These are phyloP conservation scores for Porcisia hertigi DNA, from an alignment of 208 protist species.

Conservation along the genomic window DNA sequence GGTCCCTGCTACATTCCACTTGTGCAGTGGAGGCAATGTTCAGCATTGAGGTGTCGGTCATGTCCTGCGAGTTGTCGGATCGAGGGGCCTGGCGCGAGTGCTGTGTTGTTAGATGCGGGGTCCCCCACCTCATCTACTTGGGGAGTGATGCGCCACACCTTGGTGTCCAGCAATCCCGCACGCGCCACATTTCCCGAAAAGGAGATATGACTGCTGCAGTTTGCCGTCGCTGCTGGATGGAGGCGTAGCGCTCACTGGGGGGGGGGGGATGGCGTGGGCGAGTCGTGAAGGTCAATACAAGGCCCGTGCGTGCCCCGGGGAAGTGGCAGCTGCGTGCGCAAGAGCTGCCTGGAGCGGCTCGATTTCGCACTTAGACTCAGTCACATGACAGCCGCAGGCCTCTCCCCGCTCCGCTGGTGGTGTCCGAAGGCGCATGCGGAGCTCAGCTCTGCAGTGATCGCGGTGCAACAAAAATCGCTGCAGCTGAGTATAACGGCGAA, in stretches of 20 bases:
- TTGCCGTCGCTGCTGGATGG: neutral
- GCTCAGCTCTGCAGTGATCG: conserved; percentile 18
- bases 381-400: neutral
- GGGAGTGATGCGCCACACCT: neutral
- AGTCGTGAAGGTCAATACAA: neutral
- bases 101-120: neutral
- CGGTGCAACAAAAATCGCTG: conserved; percentile 19
- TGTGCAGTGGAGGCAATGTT: neutral
- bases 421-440: conserved; percentile 17
- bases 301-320: neutral
- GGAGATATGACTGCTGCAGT: neutral
- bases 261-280: neutral
- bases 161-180: neutral
- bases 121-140: too few relatives aligned
- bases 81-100: neutral
- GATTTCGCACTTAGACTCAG: conserved; percentile 11
- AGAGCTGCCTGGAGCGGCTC: conserved; percentile 5
- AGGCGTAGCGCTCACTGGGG: neutral
- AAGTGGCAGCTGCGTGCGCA: neutral
- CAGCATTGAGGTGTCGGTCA: neutral
- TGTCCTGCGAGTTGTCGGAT: neutral
- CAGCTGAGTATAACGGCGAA: conserved; percentile 23
- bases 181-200: neutral
- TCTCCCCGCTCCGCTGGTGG: conserved; percentile 8
- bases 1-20: neutral